Evolutionary conservation across 495 filamentous ascomycete genomes (phyloP).

Genomic region (Penicillium cinerascens): DNA sequence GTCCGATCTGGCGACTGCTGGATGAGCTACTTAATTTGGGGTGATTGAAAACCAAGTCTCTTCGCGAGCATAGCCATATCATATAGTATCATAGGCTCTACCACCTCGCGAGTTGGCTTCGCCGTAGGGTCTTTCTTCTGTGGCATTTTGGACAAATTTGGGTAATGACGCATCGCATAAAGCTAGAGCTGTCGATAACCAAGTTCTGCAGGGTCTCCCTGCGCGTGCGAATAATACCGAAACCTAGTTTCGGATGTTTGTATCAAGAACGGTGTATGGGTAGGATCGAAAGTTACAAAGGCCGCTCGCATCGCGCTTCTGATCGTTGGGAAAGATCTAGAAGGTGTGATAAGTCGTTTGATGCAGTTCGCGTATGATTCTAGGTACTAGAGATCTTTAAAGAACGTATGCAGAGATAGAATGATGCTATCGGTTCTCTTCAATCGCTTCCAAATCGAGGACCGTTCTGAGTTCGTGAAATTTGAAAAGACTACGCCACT

Average conservation of each 20-base stretch:
- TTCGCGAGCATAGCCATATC: slow-evolving; percentile 27
- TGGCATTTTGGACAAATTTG: slow-evolving; percentile 12
- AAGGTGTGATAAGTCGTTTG: slow-evolving; percentile 20
- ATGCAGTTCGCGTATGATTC: slow-evolving; percentile 23
- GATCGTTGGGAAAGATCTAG: slow-evolving; percentile 17
- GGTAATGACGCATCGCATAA: slow-evolving; percentile 27
- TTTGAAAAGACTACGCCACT: slow-evolving; percentile 24
- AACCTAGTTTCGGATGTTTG: slow-evolving; percentile 20
- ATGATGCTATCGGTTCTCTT: slow-evolving; percentile 16
- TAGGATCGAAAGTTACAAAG: slow-evolving; percentile 3
- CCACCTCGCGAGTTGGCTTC: slow-evolving; percentile 14
- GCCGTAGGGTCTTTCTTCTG: slow-evolving; percentile 18
- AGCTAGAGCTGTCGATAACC: slow-evolving; percentile 22
- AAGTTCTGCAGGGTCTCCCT: slow-evolving; percentile 11
- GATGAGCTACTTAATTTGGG: slow-evolving; percentile 23
- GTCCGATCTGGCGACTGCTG: slow-evolving; percentile 30
- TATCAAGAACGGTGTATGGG: slow-evolving; percentile 10
- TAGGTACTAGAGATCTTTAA: slow-evolving; percentile 32
- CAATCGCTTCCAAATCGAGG: slow-evolving; percentile 21
- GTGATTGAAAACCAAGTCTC: slow-evolving; percentile 30
- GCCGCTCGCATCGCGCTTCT: slow-evolving; percentile 5
- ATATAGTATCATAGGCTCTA: slow-evolving; percentile 23
- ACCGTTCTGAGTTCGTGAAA: slow-evolving; percentile 23
- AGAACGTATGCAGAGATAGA: slow-evolving; percentile 32
- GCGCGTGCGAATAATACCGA: slow-evolving; percentile 5